phyloP scores from a whole-genome alignment of 2,329 filamentous ascomycete genomes.

The Colletotrichum agaves region DNA sequence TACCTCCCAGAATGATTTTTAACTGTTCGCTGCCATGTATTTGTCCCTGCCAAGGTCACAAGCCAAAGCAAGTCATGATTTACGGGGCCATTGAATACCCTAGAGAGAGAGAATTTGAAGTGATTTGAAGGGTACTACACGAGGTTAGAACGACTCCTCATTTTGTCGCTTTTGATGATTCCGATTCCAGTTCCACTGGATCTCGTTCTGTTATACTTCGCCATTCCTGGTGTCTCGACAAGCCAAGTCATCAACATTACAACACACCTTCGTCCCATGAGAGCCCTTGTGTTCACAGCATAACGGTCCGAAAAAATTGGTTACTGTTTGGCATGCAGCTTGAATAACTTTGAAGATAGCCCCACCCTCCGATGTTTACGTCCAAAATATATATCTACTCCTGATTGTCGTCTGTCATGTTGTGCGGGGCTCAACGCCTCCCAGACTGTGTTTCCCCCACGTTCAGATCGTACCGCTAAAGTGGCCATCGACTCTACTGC shows the following conservation, averaged over 20 bases:
- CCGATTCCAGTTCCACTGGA: too few relatives aligned
- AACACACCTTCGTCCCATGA: too few relatives aligned
- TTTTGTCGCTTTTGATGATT: too few relatives aligned
- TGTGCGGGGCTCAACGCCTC: constrained; percentile 31
- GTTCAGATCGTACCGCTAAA: background rate
- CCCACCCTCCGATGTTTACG: constrained; percentile 29
- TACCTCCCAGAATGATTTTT: background rate
- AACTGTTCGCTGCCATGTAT: background rate
- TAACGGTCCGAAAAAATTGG: background rate
- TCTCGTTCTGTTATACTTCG: too few relatives aligned
- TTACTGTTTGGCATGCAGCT: constrained; percentile 19
- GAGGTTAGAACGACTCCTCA: too few relatives aligned
- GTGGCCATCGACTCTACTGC: constrained; percentile 50
- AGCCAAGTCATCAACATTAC: too few relatives aligned
- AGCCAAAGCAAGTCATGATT: constrained; percentile 11
- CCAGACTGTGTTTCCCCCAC: constrained; percentile 20
- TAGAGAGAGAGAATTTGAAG: constrained; percentile 21
- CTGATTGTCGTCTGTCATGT: constrained; percentile 25
- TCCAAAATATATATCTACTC: constrained; percentile 34
- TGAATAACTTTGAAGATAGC: constrained; percentile 29
- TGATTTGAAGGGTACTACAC: background rate
- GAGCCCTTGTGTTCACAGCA: too few relatives aligned
- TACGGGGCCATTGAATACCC: constrained; percentile 30
- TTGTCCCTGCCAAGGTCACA: background rate
- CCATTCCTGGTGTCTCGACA: too few relatives aligned